A percentile compares a stretch with the other conserved stretches of the same genome.
Conservation (phyloP, 495 filamentous ascomycete species). For the Collariella sp. region DNA sequence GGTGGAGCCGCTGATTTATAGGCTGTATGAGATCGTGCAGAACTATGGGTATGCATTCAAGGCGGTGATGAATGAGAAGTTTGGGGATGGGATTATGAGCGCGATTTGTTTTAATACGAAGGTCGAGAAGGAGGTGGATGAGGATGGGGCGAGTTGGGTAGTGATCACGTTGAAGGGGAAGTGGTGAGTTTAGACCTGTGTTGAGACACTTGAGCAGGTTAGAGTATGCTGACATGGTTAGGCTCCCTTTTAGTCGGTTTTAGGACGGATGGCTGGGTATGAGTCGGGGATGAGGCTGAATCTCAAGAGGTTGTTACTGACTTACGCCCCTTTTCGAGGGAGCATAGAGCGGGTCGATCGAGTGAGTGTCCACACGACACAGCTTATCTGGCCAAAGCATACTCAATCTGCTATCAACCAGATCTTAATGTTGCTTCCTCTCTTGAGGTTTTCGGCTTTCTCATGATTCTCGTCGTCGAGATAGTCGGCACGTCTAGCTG, state of each 20-base stretch:
- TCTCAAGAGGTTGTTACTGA: not conserved
- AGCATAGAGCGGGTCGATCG: too few relatives aligned
- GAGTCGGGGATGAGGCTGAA: too few relatives aligned
- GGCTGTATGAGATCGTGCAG: slow-evolving; percentile 93
- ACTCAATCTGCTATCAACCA: too few relatives aligned
- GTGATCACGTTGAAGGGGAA: slow-evolving; percentile 89
- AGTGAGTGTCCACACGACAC: too few relatives aligned
- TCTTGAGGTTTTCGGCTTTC: too few relatives aligned
- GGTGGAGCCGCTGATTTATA: slow-evolving; percentile 85
- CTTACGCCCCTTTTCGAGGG: slow-evolving; percentile 1
- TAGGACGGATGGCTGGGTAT: slow-evolving; percentile 25
- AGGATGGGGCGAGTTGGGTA: slow-evolving; percentile 62
- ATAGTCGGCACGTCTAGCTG: too few relatives aligned
- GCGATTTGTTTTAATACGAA: slow-evolving; percentile 89
- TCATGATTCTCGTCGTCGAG: too few relatives aligned
- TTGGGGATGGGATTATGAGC: slow-evolving; percentile 98
- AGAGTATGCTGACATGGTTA: slow-evolving; percentile 20
- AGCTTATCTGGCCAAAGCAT: too few relatives aligned
- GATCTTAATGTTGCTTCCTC: too few relatives aligned
- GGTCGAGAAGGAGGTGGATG: slow-evolving; percentile 92
- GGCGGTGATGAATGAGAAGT: slow-evolving; percentile 95
- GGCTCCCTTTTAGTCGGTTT: slow-evolving; percentile 58
- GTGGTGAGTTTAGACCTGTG: slow-evolving; percentile 54
- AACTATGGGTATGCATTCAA: slow-evolving; percentile 98
- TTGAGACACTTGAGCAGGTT: not conserved